Base-by-base conservation (phyloP, 495 filamentous ascomycete genomes). In the Penicillium canariense region DNA sequence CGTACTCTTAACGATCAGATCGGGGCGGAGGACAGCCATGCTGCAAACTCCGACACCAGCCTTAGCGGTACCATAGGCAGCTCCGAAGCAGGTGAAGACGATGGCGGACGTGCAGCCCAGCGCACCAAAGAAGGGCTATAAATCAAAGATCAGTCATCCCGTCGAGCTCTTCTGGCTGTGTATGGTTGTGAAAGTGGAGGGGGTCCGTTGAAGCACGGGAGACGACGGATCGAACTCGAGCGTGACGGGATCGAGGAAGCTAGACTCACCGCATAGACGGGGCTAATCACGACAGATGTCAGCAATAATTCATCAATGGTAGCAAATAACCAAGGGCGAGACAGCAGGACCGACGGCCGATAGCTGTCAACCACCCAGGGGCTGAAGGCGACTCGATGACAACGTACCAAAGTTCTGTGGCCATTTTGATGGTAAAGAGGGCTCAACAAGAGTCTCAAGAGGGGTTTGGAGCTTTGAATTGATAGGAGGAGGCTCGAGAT, bases 1-100 rank as follows among this genome's bases (percentile, higher is more conserved):
- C 89, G 57, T 87, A 97, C 95, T 99, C 87, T 96, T 97, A 68
- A 99, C 94, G 75, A 97, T 97, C 77, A 99, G 79, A 73, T 99
- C 94, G 68, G 94, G 94, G 70, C 94, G 81, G 64, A 99, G 81
- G 66, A 99, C 95, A 85, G 90, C 94, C 89, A 97, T 97, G 62
- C 90, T 87, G 68, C 90, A 90, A 68, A 99, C 96, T 80, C 94
- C 94, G 67, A 99, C 94, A 77, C 95, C 94, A 62, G 95, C 91
- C 85, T 99, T 99, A 65, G 94, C 94, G 62, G 94, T 99, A 72
- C 94, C 93, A 79, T 98, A 98, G 67, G 93, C 91, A 64, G 93
- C 93, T 66, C 93, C 93, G 63, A 98, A 90, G 82, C 93, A 98
- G 71, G 93, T 97, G 83, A 98, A 98, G 65, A 97, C 90, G 72